Evolutionary conservation across 768 basidiomycete genomes (phyloP).

Genomic region (Rhodosporidiobolus odoratus): DNA sequence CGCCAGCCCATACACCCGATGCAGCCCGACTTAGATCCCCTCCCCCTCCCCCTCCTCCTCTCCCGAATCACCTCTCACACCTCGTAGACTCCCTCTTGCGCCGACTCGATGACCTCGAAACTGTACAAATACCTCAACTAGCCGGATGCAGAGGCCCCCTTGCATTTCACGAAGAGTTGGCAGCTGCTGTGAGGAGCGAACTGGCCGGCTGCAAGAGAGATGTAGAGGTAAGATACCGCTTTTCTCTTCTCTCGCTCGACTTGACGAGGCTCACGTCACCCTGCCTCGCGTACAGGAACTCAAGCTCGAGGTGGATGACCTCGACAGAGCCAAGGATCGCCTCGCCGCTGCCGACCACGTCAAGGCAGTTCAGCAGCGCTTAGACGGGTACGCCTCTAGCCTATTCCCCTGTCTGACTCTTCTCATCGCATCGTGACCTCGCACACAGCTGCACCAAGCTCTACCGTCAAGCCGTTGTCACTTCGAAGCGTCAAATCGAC

Average conservation of each 20-base stretch:
- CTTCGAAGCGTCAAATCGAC: conserved; percentile 22
- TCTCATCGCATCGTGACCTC: background rate
- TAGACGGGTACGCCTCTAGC: conserved; percentile 55
- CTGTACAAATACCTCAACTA: conserved; percentile 71
- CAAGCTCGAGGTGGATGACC: conserved; percentile 67
- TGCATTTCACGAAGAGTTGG: conserved; percentile 63
- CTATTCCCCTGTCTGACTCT: background rate
- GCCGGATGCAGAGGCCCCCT: conserved; percentile 65
- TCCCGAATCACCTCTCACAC: conserved; percentile 4
- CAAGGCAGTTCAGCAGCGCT: conserved; percentile 51
- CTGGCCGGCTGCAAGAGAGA: conserved; percentile 59
- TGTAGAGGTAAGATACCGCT: conserved; percentile 57
- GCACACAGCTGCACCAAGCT: conserved; percentile 21
- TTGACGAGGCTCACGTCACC: conserved; percentile 16
- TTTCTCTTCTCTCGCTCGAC: background rate
- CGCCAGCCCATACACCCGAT: conserved; percentile 30
- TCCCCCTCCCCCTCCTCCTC: conserved; percentile 4
- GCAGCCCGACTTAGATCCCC: background rate
- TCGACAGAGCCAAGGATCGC: conserved; percentile 55
- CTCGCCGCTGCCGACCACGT: conserved; percentile 53
- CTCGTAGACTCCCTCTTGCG: conserved; percentile 49
- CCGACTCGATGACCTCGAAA: conserved; percentile 59
- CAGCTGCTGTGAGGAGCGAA: conserved; percentile 71
- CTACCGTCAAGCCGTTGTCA: conserved; percentile 25
- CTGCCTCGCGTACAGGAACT: conserved; percentile 63